A percentile compares a stretch with the other conserved stretches of the same genome.
These are phyloP conservation scores for Stephanodiscus minutulus DNA, from an alignment of 108 stramenopile genomes.

Conservation along the genomic window DNA sequence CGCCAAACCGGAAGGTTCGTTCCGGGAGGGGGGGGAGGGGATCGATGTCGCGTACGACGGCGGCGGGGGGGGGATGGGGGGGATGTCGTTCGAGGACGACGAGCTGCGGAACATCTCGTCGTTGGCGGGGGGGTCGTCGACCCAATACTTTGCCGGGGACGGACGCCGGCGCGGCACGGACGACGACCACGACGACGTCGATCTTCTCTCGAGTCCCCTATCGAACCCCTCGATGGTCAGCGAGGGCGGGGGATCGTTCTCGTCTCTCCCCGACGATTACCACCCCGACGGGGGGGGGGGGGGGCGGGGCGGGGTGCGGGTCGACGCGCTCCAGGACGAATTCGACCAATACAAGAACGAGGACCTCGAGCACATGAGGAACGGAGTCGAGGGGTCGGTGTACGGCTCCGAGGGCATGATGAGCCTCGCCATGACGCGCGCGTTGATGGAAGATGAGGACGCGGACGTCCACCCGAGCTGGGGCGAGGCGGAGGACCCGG, in stretches of 20 bases:
- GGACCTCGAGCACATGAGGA: conserved; percentile 71
- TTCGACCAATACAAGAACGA: conserved; percentile 85
- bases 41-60: conserved; percentile 1
- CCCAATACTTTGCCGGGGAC: too few relatives aligned
- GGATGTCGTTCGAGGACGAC: neutral
- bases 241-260: conserved; percentile 52
- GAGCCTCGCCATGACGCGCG: conserved; percentile 78
- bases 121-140: too few relatives aligned
- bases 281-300: conserved; percentile 4
- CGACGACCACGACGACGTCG: neutral
- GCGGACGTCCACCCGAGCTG: conserved; percentile 29
- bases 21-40: neutral
- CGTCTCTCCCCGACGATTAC: conserved; percentile 55
- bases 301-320: neutral
- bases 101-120: too few relatives aligned
- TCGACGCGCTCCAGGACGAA: conserved; percentile 63
- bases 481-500: conserved; percentile 40
- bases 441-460: conserved; percentile 76
- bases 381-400: conserved; percentile 62
- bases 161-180: neutral
- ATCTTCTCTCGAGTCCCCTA: conserved; percentile 13
- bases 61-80: neutral
- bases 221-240: conserved; percentile 59
- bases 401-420: conserved; percentile 76
- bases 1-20: neutral